Base-by-base conservation (phyloP, 2,329 filamentous ascomycete genomes). In the Ophiostoma pallidulum region DNA sequence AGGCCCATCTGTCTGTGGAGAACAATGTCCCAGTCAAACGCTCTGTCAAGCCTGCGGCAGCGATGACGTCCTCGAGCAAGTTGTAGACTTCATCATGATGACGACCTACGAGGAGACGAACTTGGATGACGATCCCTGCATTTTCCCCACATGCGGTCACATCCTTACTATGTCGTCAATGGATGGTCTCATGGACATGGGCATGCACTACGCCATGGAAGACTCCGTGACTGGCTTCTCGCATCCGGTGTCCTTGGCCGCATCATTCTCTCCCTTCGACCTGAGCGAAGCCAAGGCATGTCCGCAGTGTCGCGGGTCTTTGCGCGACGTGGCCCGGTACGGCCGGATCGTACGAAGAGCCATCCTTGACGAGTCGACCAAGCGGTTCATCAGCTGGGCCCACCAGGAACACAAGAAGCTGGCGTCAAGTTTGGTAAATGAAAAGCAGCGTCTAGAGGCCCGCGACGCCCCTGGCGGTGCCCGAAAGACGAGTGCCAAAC, bases 81-180 rank as follows among this genome's bases (percentile, higher is more conserved):
- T 36, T 2, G 80, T 82, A 0, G 82, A 86, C 54, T 69, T 77
- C 32, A 66, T 84, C 24, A 63, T 71, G 57, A 65, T 74, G 52
- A 64, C 66, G 29, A 61, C 66, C 1, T 87, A 82, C 57, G 56
- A 57, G 0, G 75, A 84, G 1, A 64, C 80, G 18, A 64, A 84
- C 53, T 57, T 84, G 1, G 62, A 82, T 32, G 66, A 77, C 12
- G 70, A 72, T 1, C 82, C 83, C 1, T 77, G 75, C 52, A 71
- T 86, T 19, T 71, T 86, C 41, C 75, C 75, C 0, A 61, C 64
- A 3, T 87, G 82, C 51, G 78, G 79, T 0, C 82, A 87, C 57
- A 71, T 84, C 52, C 63, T 80, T 42, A 82, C 78, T 0, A 61
- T 73, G 3, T 66, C 70, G 28, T 80, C 67, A 2, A 72, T 86